Conservation (phyloP, 768 basidiomycete genomes). For the Chalciporus piperatus region DNA sequence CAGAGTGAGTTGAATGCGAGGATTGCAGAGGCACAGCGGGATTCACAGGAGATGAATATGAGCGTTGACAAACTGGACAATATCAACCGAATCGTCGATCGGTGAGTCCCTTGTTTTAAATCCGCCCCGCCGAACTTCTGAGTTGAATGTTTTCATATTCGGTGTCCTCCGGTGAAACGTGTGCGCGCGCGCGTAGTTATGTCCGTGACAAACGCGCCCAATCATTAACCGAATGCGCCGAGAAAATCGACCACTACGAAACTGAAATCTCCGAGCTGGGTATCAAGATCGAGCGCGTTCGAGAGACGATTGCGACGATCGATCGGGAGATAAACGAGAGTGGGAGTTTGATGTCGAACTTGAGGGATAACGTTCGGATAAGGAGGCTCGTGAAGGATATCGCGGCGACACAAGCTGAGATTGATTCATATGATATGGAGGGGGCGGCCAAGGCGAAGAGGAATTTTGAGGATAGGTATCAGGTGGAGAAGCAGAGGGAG, state of each 20-base stretch:
- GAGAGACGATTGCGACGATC: constrained; percentile 50
- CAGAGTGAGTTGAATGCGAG: constrained; percentile 50
- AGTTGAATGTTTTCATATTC: too few species aligned
- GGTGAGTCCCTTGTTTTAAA: constrained; percentile 36
- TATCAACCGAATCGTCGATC: constrained; percentile 61
- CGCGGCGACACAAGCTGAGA: constrained; percentile 60
- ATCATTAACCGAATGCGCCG: constrained; percentile 56
- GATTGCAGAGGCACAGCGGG: constrained; percentile 50
- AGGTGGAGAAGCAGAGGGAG: constrained; percentile 68
- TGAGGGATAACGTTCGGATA: constrained; percentile 82
- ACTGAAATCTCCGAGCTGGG: constrained; percentile 42
- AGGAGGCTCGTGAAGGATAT: constrained; percentile 69
- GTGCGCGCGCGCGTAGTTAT: too few species aligned
- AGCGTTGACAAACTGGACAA: constrained; percentile 59
- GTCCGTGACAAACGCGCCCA: constrained; percentile 64
- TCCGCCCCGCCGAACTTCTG: too few species aligned
- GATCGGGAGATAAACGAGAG: constrained; percentile 80
- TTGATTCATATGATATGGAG: constrained; percentile 79
- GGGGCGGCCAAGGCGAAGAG: constrained; percentile 79
- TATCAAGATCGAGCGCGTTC: constrained; percentile 39
- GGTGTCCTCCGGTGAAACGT: too few species aligned
- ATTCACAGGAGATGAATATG: constrained; percentile 63
- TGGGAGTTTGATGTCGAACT: constrained; percentile 62
- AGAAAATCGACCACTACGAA: constrained; percentile 49
- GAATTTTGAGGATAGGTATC: constrained; percentile 82